Base-by-base conservation (phyloP, 2,329 filamentous ascomycete species). In the Penicillium italicum region DNA sequence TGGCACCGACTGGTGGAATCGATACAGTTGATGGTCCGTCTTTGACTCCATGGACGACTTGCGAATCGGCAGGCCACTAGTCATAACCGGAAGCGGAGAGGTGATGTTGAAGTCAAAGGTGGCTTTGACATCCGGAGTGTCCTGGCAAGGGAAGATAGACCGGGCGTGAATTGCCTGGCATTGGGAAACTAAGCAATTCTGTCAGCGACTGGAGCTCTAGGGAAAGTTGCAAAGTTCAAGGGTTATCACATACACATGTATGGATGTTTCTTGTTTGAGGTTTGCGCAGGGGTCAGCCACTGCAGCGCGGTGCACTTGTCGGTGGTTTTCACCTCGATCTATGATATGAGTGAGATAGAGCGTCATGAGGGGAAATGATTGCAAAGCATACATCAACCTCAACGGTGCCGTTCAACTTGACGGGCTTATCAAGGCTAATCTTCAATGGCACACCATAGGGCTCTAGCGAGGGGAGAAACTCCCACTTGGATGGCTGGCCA, bases 71-170 rank as follows among this genome's bases (percentile, higher is more conserved):
- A 97, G 81, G 53, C 94, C 94, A 68, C 91, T 96, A 31, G 93
- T 92, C 54, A 97, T 85, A n/a, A 97, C 92, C 0, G 91, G 91
- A 14, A 96, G 82, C 5, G 88, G 85, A 24, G 91, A 97, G 26
- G 86, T 86, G 69, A 99, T 88, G 68, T 87, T 89, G 79, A 97
- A 97, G 60, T 87, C 86, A 75, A 92, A 91, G 1, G 91, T 95
- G n/a, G 90, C 91, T 79, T 99, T 99, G 67, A 97, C 89, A 72
- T 97, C 93, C 3, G 94, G 94, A 0, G 94, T 97, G 71, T 99
- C 94, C 77, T 97, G 93, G 75, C 93, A 97, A 7, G 94, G 94
- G 74, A 97, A 96, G 58, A 97, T 84, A 45, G 91, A 96, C 57
- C 94, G 86, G 41, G 90, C 91, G 69, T 97, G 92, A 68, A 97